Conservation (phyloP, 768 basidiomycete genomes). For the Boletus huronensis region DNA sequence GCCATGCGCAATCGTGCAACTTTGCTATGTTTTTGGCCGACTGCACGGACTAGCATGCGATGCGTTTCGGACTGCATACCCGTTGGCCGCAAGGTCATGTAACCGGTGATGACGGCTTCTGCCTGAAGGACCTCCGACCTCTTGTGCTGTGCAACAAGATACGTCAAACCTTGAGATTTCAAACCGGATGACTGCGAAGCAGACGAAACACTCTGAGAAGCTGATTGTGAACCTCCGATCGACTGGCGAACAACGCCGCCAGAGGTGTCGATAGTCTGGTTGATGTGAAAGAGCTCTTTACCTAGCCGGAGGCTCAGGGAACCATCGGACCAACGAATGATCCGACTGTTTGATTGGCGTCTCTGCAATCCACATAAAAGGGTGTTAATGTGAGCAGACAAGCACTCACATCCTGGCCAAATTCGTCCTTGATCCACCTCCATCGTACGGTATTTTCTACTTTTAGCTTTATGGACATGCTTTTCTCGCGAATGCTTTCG, state of each 20-base stretch:
- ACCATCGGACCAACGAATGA: constrained; percentile 96
- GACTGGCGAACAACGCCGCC: constrained; percentile 60
- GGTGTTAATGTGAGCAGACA: background rate
- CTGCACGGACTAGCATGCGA: constrained; percentile 81
- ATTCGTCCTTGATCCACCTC: constrained; percentile 83
- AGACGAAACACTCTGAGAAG: constrained; percentile 39
- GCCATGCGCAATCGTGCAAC: constrained; percentile 76
- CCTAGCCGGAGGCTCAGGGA: constrained; percentile 87
- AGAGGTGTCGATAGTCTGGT: constrained; percentile 73
- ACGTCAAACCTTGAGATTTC: constrained; percentile 75
- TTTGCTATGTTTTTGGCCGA: constrained; percentile 82
- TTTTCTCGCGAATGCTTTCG: constrained; percentile 68
- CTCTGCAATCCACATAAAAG: constrained; percentile 40
- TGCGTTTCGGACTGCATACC: constrained; percentile 91
- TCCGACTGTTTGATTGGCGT: constrained; percentile 84
- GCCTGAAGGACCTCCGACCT: constrained; percentile 82
- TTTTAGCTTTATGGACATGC: constrained; percentile 80
- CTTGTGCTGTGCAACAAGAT: constrained; percentile 88
- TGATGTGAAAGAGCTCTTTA: constrained; percentile 91
- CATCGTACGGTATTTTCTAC: constrained; percentile 95
- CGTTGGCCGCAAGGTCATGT: constrained; percentile 80
- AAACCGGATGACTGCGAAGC: constrained; percentile 36
- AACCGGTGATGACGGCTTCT: constrained; percentile 78
- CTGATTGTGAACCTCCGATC: constrained; percentile 43
- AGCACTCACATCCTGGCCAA: constrained; percentile 68